Evolutionary conservation across 768 basidiomycete species (phyloP).

Genomic region (Calocera cornea): DNA sequence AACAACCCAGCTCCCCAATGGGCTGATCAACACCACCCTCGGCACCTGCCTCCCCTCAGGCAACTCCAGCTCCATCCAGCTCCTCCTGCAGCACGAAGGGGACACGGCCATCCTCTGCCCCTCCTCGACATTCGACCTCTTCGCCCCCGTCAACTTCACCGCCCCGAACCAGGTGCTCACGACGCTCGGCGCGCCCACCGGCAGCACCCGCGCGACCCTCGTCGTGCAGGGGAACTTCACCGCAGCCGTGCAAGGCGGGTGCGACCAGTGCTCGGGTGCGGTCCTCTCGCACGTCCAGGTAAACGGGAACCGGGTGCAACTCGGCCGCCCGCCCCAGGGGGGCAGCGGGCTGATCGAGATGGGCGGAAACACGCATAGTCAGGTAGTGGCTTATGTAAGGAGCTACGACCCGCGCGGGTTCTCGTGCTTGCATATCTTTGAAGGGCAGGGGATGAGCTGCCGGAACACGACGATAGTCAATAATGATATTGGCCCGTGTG

Average conservation of each 20-base stretch:
- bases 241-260: constrained; percentile 57
- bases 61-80: constrained; percentile 1
- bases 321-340: constrained; percentile 34
- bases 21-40: not conserved
- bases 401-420: constrained; percentile 66
- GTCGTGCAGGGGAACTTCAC: constrained; percentile 60
- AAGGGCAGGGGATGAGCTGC: constrained; percentile 50
- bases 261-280: constrained; percentile 44
- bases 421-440: constrained; percentile 66
- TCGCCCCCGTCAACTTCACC: constrained; percentile 8
- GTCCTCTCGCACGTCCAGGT: constrained; percentile 56
- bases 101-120: constrained; percentile 9
- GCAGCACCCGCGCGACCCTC: constrained; percentile 48
- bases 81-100: not conserved
- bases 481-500: constrained; percentile 49
- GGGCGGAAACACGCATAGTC: constrained; percentile 56
- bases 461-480: constrained; percentile 52
- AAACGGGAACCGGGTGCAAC: constrained; percentile 62
- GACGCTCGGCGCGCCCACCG: constrained; percentile 5
- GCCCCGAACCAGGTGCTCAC: constrained; percentile 6
- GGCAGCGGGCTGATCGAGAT: constrained; percentile 77
- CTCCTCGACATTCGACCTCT: constrained; percentile 2
- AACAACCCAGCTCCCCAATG: not conserved
- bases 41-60: not conserved
- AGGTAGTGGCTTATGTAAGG: constrained; percentile 62